Conservation (phyloP, 176 grass and related monocot species). For the Musa schizocarpa region DNA sequence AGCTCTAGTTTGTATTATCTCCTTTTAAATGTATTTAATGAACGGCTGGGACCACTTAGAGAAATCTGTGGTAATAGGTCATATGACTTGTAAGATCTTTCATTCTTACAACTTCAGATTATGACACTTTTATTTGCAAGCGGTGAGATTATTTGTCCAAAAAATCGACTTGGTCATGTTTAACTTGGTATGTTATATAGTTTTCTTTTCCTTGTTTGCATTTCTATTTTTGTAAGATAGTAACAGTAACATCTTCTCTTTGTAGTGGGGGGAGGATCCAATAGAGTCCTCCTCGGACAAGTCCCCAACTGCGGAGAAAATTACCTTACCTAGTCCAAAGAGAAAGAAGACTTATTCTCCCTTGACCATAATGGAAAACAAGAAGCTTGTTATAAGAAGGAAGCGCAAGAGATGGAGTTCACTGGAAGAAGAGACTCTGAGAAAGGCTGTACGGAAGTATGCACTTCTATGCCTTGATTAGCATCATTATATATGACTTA, state of each 20-base stretch:
- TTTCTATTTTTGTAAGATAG: too few relatives aligned
- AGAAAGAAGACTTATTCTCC: slow-evolving; percentile 24
- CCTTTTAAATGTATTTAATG: too few relatives aligned
- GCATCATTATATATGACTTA: not conserved
- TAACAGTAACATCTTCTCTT: not conserved
- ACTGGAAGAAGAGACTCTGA: slow-evolving; percentile 32
- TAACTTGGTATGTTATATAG: not conserved
- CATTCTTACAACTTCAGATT: too few relatives aligned
- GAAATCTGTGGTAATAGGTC: too few relatives aligned
- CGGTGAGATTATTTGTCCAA: too few relatives aligned
- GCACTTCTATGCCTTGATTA: slow-evolving; percentile 1
- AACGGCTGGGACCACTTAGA: too few relatives aligned
- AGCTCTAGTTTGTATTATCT: too few relatives aligned
- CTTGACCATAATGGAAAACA: slow-evolving; percentile 7
- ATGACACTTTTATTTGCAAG: too few relatives aligned
- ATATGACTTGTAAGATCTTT: too few relatives aligned
- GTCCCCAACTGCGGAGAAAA: not conserved
- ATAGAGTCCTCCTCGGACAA: not conserved
- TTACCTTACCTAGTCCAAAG: slow-evolving; percentile 15
- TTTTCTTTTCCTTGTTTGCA: not conserved
- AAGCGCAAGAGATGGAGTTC: slow-evolving; percentile 23
- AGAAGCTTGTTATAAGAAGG: slow-evolving; percentile 12
- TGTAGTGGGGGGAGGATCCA: slow-evolving; percentile 1
- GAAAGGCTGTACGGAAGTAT: slow-evolving; percentile 27
- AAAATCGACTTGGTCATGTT: not conserved